Base-by-base conservation (phyloP, 2,329 filamentous ascomycete genomes). In the Blastomyces gilchristii region DNA sequence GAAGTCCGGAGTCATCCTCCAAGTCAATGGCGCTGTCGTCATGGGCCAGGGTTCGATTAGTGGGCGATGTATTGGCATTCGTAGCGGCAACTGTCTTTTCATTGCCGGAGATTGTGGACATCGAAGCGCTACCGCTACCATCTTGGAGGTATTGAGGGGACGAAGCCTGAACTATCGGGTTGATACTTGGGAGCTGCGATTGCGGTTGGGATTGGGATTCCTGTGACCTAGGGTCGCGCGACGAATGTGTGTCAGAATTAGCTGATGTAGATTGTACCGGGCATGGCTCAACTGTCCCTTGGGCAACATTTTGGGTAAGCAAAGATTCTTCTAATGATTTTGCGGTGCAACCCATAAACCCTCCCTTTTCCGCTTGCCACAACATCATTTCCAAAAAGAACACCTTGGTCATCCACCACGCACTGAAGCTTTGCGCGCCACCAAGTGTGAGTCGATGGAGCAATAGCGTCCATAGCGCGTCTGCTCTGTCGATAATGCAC, bases 311-410 rank as follows among this genome's bases (percentile, higher is more conserved):
- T 31, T 14, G 28, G 31, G n/a, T 11, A 1, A 37, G 12, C 28
- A 22, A 45, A 9, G 50, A 52, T 25, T 43, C 22, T 56, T 72
- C 72, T 58, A 75, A 64, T 31, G 72, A 71, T 53, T 69, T 71
- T 1, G 77, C 77, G 2, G 75, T 74, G 65, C 81, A 79, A 41
- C 81, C 81, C 79, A 97, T 86, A 72, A 97, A 97, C 0, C 93
- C 93, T 60, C 92, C 93, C 69, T 92, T 87, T 70, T 95, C 91
- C 0, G 90, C 91, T 68, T 96, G 81, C 82, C 95, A 97, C 63
- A 88, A 83, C 59, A 91, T 85, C 90, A 96, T 95, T 77, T 97
- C 93, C 71, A 97, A 92, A 61, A 97, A 84, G 82, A 93, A 97
- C 63, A 93, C 92, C 74, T 97, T 96, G 3, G 91, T 91, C 63